Evolutionary conservation across 108 stramenopile genomes (phyloP).

Genomic region (Bacterosira constricta): DNA sequence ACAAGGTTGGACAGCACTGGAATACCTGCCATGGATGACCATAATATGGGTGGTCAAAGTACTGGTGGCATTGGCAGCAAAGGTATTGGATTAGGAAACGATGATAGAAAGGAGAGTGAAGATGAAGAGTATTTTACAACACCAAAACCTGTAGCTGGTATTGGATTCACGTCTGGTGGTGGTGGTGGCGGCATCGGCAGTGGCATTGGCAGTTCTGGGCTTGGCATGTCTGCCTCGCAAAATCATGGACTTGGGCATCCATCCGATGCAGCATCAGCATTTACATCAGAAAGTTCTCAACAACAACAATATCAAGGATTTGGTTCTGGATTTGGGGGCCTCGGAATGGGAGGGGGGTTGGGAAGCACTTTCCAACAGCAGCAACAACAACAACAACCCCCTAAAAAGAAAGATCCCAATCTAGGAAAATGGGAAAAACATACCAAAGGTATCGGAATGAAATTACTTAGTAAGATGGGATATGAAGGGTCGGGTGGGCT

Average conservation of each 20-base stretch:
- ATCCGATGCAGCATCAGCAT: neutral
- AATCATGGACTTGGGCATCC: conserved; percentile 1
- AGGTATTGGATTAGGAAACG: neutral
- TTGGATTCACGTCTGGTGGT: neutral
- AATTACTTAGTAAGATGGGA: conserved; percentile 90
- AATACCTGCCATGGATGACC: no score
- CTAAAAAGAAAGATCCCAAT: conserved; percentile 39
- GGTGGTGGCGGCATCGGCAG: neutral
- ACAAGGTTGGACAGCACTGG: no score
- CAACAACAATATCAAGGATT: no score
- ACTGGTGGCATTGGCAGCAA: neutral
- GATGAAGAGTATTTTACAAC: no score
- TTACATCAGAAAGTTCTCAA: neutral
- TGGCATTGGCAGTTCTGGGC: neutral
- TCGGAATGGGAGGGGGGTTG: neutral
- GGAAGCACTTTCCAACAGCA: neutral
- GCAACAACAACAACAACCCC: neutral
- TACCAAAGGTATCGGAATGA: conserved; percentile 95
- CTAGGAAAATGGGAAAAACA: conserved; percentile 94
- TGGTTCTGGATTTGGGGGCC: neutral
- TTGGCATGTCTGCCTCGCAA: neutral
- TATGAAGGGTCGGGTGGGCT: conserved; percentile 86
- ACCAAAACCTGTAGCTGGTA: neutral
- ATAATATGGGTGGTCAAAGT: neutral
- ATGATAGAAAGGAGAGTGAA: no score